These are phyloP conservation scores for Schoenoplectus tabernaemontani DNA, from an alignment of 202 grass and related monocot genomes.

Conservation along the genomic window DNA sequence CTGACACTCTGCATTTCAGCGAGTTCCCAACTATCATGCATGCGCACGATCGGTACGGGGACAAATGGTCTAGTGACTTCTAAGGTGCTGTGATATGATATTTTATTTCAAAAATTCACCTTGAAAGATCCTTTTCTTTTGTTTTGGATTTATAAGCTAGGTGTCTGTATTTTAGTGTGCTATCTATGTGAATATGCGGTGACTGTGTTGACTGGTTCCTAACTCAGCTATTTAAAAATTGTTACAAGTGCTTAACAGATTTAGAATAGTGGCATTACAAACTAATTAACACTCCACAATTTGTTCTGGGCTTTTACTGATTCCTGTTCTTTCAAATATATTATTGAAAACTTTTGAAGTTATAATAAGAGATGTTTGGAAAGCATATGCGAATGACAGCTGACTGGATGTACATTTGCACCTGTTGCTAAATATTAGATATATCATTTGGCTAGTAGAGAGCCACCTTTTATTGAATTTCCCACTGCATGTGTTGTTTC, in stretches of 20 bases:
- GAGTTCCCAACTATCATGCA: constrained; percentile 55
- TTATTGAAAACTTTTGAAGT: background rate
- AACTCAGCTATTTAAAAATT: background rate
- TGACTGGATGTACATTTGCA: background rate
- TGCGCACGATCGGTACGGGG: constrained; percentile 57
- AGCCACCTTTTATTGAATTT: too few relatives aligned
- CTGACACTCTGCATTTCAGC: constrained; percentile 67
- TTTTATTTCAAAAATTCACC: background rate
- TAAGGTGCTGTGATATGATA: constrained; percentile 32
- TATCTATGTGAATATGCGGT: background rate
- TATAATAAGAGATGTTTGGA: background rate
- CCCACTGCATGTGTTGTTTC: too few relatives aligned
- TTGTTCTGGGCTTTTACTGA: background rate
- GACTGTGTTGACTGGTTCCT: background rate
- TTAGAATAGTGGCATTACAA: background rate
- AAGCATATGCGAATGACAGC: background rate
- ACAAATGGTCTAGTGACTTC: constrained; percentile 55
- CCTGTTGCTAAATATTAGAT: background rate
- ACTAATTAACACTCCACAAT: background rate
- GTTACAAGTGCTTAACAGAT: background rate
- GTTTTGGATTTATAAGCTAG: background rate
- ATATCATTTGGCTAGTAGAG: background rate
- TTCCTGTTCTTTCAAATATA: background rate
- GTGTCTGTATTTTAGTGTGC: background rate
- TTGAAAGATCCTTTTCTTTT: background rate